A percentile compares a stretch with the other conserved stretches of the same genome.
Evolutionary conservation across 495 filamentous ascomycete species (phyloP).

Genomic region (Stereocaulon alpinum): DNA sequence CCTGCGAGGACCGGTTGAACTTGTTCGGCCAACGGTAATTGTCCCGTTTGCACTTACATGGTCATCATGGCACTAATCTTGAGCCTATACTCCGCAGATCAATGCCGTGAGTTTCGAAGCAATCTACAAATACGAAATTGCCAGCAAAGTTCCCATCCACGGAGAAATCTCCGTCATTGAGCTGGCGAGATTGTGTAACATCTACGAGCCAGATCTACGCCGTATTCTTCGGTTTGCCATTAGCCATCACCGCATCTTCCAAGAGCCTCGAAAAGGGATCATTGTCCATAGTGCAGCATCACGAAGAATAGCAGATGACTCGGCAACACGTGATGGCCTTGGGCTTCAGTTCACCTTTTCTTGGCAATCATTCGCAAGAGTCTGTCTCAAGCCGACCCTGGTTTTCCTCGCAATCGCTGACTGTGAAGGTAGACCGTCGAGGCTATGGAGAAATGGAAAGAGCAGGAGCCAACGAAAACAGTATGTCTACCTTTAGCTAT

Average conservation of each 20-base stretch:
- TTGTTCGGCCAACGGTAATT: not conserved
- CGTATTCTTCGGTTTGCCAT: slow-evolving; percentile 47
- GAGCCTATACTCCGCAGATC: not conserved
- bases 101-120: slow-evolving; percentile 21
- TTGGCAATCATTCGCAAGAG: slow-evolving; percentile 10
- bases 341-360: slow-evolving; percentile 27
- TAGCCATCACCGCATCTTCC: slow-evolving; percentile 42
- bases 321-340: slow-evolving; percentile 35
- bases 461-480: slow-evolving; percentile 10
- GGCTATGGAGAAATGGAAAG: slow-evolving; percentile 9
- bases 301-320: slow-evolving; percentile 34
- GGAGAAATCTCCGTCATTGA: slow-evolving; percentile 33
- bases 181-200: slow-evolving; percentile 31
- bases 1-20: not conserved
- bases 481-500: not conserved
- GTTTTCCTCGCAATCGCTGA: not conserved
- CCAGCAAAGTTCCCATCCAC: slow-evolving; percentile 26
- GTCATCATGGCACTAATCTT: not conserved
- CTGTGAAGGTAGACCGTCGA: slow-evolving; percentile 2
- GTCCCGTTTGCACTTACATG: too few relatives aligned
- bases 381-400: not conserved
- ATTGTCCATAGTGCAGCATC: slow-evolving; percentile 44
- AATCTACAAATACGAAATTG: slow-evolving; percentile 31
- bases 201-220: slow-evolving; percentile 37
- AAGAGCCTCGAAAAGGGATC: slow-evolving; percentile 28